phyloP scores from a whole-genome alignment of 331 rosid species.

The Telfairia occidentalis region DNA sequence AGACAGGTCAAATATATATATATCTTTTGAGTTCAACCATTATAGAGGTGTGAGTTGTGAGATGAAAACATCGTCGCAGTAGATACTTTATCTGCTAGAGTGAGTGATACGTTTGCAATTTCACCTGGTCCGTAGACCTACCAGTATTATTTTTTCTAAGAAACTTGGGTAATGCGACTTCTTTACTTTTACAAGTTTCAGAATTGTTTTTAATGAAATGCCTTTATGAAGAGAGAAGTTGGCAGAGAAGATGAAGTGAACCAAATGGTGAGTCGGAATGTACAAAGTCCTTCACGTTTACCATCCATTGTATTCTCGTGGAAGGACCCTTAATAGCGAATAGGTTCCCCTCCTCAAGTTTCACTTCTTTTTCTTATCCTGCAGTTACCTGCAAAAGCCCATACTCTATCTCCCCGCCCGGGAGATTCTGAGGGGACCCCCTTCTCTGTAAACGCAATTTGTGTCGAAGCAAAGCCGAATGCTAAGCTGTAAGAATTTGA shows the following conservation, averaged over 20 bases:
- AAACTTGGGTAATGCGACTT: constrained; percentile 1
- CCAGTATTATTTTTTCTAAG: neutral
- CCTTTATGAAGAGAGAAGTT: neutral
- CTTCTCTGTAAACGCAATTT: neutral
- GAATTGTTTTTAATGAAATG: constrained; percentile 2
- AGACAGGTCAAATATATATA: neutral
- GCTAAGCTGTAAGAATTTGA: neutral
- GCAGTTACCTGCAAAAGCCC: neutral
- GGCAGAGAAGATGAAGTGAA: neutral
- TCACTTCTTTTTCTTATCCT: constrained; percentile 3
- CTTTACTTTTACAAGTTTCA: neutral
- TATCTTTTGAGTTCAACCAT: too few species aligned
- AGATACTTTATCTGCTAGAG: too few species aligned
- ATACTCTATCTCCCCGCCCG: neutral
- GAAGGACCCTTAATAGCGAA: neutral
- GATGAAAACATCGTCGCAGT: neutral
- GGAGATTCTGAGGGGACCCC: constrained; percentile 10
- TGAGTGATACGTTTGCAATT: neutral
- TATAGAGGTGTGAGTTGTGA: too few species aligned
- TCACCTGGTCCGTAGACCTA: neutral
- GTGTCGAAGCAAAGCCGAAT: neutral
- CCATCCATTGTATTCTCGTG: constrained; percentile 3
- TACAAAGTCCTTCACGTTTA: neutral
- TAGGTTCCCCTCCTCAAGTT: neutral
- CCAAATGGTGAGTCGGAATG: neutral